Base-by-base conservation (phyloP, 2,329 filamentous ascomycete species). In the Pyricularia grisea region DNA sequence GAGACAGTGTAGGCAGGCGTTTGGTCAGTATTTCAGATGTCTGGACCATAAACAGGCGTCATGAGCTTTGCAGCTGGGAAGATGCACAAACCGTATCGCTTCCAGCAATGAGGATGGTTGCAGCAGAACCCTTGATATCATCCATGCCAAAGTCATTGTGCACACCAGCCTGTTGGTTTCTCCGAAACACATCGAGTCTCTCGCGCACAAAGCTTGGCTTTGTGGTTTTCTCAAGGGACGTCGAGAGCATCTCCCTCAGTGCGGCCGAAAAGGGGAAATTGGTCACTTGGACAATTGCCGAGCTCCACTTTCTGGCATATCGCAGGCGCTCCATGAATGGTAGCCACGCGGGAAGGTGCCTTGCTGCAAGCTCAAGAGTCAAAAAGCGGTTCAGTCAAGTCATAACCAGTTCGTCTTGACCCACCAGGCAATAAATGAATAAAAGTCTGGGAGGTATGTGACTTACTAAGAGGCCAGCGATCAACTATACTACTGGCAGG, bases 121-220 rank as follows among this genome's bases (percentile, higher is more conserved):
- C 74, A 1, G 75, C 72, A 7, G 74, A 73, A 3, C 75, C 75
- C 55, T 75, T 74, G 69, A 76, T 76, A 67, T 76, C 74, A 17
- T 75, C 73, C 11, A 75, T 67, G 25, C 64, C 67, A 42, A 75
- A 75, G 2, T 71, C 70, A 14, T 73, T 72, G 11, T 67, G 33
- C 1, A 69, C 17, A 1, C 69, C 68, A 1, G 69, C 66, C 17
- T 68, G 31, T 2, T 33, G 9, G 31, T 70, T 69, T 11, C 17
- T 60, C 5, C 66, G 68, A 63, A 68, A 68, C 4, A 61, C 42
- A 9, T 67, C 28, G 5, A 71, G 66, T 14, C 66, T 55, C 23
- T 69, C 68, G n/a, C 67, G 68, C 7, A 68, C 66, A 27, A 71
- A 69, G 55, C 68, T 69, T 7, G 55, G 68, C 30, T 55, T 28